Percentiles rank a stretch among this genome's conserved stretches.
Conservation (phyloP, 1,284 basidiomycete genomes). For the Marasmius oreades region DNA sequence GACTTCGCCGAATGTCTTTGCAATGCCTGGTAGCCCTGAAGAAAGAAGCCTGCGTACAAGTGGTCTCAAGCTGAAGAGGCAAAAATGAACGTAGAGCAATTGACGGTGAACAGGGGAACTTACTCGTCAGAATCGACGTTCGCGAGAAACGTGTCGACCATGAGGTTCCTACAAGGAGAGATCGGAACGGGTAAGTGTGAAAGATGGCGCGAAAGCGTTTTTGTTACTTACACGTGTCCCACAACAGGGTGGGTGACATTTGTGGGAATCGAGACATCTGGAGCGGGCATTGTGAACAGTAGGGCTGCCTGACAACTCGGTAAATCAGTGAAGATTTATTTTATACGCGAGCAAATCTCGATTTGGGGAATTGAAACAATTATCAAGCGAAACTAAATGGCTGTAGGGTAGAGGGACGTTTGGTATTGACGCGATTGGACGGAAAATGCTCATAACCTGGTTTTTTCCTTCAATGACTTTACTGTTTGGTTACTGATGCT, state of each 20-base stretch:
- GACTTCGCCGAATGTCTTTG: slow-evolving; percentile 55
- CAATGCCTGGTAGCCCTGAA: slow-evolving; percentile 56
- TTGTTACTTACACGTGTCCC: slow-evolving; percentile 61
- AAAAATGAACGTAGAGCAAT: slow-evolving; percentile 6
- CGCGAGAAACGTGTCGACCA: slow-evolving; percentile 78
- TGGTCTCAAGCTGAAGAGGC: slow-evolving; percentile 55
- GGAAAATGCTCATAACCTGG: too few relatives aligned
- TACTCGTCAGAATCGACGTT: slow-evolving; percentile 69
- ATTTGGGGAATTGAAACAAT: too few relatives aligned
- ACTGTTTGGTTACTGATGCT: too few relatives aligned
- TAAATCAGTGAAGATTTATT: too few relatives aligned
- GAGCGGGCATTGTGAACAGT: too few relatives aligned
- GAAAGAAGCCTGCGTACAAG: slow-evolving; percentile 65
- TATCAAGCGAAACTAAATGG: too few relatives aligned
- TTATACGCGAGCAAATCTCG: too few relatives aligned
- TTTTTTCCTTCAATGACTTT: too few relatives aligned
- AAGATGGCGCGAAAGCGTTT: not conserved
- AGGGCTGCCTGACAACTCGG: too few relatives aligned
- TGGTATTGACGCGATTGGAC: too few relatives aligned
- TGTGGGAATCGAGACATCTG: too few relatives aligned
- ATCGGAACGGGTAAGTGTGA: slow-evolving; percentile 1
- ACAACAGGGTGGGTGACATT: slow-evolving; percentile 38
- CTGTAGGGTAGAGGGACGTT: too few relatives aligned
- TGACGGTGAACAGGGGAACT: slow-evolving; percentile 24
- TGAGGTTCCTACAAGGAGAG: slow-evolving; percentile 54